Evolutionary conservation across 768 basidiomycete genomes (phyloP), one percentile per base, ranked within the genome.

Genomic region (Glaciozyma martinii): DNA sequence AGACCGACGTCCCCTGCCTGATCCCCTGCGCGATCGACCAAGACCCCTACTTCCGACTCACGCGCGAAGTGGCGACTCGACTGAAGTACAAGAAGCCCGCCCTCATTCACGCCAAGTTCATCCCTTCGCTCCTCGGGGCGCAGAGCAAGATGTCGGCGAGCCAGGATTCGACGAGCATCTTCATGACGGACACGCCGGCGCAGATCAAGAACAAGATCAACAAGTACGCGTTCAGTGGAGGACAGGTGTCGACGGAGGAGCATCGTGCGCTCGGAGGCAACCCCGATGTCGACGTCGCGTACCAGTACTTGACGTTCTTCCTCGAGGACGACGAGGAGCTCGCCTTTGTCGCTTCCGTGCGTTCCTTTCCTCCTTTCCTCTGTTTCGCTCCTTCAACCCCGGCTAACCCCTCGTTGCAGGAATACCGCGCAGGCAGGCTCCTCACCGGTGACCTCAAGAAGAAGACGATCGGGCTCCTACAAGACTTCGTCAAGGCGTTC

Each of bases 101-200:
- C 3, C 83, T 97, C 30, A 79, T 99, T 56, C 92, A 98, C 77
- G 83, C 93, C 55, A 94, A 94, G 74, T 99, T 99, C 82, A 94
- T 99, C 80, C 95, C 95, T 16, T 93, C 95, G 7, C 82, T 99
- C 15, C 94, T 97, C 77, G 95, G 95, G 50, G 89, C 95, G 3
- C 91, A 95, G 77, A 94, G 91, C 43, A 99, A 99, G 80, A 99
- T 99, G 95, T 95, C 92, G 76, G 95, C 95, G 7, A 92, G 89
- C 57, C 87, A 94, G 76, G 80, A 84, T 27, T 94, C 92, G 78
- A 89, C 87, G 69, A 89, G 89, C 69, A 93, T 99, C 71, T 98
- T 83, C 80, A 97, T 99, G 94, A 90, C 82, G 40, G 95, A 99
- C 76, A 89, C 88, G 65, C 80, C 85, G 5, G 84, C 84, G 62